Evolutionary conservation across 2,329 filamentous ascomycete species (phyloP), one percentile per base, ranked within the genome.

Genomic region (Raffaelea arxii): DNA sequence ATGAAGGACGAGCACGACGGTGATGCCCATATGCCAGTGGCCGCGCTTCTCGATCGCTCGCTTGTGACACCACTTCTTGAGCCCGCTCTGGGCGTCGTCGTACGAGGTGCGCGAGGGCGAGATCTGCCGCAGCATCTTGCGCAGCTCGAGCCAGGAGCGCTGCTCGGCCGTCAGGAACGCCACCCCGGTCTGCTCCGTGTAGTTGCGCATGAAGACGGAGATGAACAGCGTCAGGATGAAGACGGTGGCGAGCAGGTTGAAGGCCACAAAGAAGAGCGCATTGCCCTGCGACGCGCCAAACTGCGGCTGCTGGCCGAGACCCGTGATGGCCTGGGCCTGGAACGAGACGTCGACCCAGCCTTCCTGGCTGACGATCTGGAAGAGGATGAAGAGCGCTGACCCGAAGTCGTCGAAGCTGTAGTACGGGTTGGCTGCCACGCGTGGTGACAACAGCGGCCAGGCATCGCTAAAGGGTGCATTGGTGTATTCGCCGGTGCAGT

Each of bases 121-220:
- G 11, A 98, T 89, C 61, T 97, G 92, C 44, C 87, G 78, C 35
- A 98, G 70, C 22, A 96, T 72, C 65, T 98, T 98, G 48, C 92
- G 79, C 55, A 98, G 66, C 63, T 98, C 92, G 14, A 98, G 77
- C 92, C 92, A 98, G 0, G 91, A 95, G 55, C 92, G 82, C 62
- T 98, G 92, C 57, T 98, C 92, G 1, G 90, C 84, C 1, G 92
- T 98, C 56, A 98, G 70, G 62, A 91, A 98, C 3, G 92, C 92
- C 38, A 98, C 92, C 2, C 92, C 92, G 0, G 92, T 98, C 65
- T 97, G 90, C 65, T 98, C 92, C 0, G 92, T 98, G 65, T 98
- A 98, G 63, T 96, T 98, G 51, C 92, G 87, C 92, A 98, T 98
- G 64, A 98, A 98, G 51, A 98, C 92, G 47, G 92, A 97, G 41